phyloP scores from a whole-genome alignment of 1,284 basidiomycete genomes.

The Omphalotus olearius region DNA sequence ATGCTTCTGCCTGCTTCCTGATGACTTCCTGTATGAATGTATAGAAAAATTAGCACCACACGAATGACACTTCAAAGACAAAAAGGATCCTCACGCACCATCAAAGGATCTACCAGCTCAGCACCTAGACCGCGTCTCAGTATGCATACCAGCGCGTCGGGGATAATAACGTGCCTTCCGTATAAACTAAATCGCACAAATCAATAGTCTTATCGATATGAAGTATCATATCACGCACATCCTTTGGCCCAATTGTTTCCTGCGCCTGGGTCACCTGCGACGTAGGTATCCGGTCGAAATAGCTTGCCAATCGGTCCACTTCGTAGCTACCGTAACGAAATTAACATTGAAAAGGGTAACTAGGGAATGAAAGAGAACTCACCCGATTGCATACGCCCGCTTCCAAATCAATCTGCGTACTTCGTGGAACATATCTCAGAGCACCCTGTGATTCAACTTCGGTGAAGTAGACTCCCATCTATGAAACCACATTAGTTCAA shows the following conservation, averaged over 20 bases:
- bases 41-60: slow-evolving; percentile 1
- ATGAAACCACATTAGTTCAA: neutral
- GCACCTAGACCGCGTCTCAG: slow-evolving; percentile 51
- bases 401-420: slow-evolving; percentile 89
- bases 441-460: slow-evolving; percentile 46
- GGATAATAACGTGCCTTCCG: slow-evolving; percentile 56
- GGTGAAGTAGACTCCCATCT: slow-evolving; percentile 75
- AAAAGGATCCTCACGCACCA: slow-evolving; percentile 38
- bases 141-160: neutral
- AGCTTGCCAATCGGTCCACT: slow-evolving; percentile 68
- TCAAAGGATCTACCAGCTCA: slow-evolving; percentile 84
- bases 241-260: slow-evolving; percentile 95
- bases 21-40: slow-evolving; percentile 56
- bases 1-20: slow-evolving; percentile 73
- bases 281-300: slow-evolving; percentile 88
- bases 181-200: slow-evolving; percentile 59
- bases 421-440: slow-evolving; percentile 88
- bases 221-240: slow-evolving; percentile 46
- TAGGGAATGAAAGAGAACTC: slow-evolving; percentile 21
- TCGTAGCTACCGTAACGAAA: slow-evolving; percentile 42
- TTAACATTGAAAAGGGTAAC: neutral
- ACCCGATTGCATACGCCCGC: slow-evolving; percentile 85
- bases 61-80: neutral
- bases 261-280: slow-evolving; percentile 72
- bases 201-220: slow-evolving; percentile 6